phyloP scores from a whole-genome alignment of 1,284 basidiomycete genomes.

The Cutaneotrichosporon sp. region DNA sequence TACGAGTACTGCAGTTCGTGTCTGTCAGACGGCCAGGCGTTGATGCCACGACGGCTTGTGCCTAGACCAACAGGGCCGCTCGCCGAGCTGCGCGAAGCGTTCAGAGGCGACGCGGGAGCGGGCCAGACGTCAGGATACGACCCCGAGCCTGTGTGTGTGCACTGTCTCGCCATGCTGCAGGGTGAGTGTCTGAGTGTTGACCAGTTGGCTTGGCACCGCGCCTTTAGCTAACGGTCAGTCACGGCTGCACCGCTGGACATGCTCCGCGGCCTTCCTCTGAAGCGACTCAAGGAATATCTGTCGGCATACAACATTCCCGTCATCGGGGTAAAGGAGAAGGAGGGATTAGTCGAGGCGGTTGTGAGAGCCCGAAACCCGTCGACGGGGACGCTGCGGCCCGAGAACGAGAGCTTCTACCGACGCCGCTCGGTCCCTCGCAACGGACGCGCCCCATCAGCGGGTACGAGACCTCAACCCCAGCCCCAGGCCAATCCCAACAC shows the following conservation, averaged over 20 bases:
- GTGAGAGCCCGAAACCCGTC: constrained; percentile 33
- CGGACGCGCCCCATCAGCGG: constrained; percentile 13
- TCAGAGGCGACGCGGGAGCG: constrained; percentile 23
- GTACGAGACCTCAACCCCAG: constrained; percentile 7
- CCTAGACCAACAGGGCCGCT: constrained; percentile 11
- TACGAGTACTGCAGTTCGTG: constrained; percentile 46
- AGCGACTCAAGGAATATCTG: constrained; percentile 46
- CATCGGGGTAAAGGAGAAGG: constrained; percentile 42
- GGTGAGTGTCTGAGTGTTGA: constrained; percentile 29
- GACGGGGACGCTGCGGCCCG: constrained; percentile 40
- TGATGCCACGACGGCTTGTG: constrained; percentile 40
- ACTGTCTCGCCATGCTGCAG: constrained; percentile 45
- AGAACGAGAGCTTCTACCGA: constrained; percentile 45
- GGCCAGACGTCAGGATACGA: constrained; percentile 37
- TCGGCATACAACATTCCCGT: constrained; percentile 42
- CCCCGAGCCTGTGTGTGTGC: constrained; percentile 41
- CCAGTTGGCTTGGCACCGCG: no score
- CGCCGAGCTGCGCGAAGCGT: constrained; percentile 26
- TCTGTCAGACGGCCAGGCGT: constrained; percentile 42
- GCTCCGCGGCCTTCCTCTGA: constrained; percentile 41
- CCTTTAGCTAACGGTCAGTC: constrained; percentile 29
- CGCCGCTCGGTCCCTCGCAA: constrained; percentile 39
- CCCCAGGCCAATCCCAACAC: constrained; percentile 14
- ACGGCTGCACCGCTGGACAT: constrained; percentile 37
- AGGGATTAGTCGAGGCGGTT: constrained; percentile 45